Evolutionary conservation across 805 yeast species (phyloP).

Genomic region (Schwanniomyces occidentalis): DNA sequence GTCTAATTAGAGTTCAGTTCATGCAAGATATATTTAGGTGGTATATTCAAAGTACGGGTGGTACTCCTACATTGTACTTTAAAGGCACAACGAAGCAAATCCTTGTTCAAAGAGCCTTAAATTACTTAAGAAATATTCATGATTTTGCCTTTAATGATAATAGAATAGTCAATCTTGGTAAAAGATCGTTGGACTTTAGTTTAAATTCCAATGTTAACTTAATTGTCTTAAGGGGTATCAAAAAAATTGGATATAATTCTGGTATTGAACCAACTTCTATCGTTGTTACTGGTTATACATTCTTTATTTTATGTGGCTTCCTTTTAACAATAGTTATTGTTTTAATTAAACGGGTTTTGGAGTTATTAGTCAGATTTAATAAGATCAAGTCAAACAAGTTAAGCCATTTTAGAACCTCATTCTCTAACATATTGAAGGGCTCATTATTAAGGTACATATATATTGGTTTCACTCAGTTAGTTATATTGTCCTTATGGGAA

Average conservation of each 20-base stretch:
- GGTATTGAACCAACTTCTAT: constrained; percentile 80
- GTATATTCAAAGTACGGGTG: constrained; percentile 89
- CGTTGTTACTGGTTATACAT: constrained; percentile 85
- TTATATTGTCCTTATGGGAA: constrained; percentile 84
- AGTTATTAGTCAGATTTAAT: constrained; percentile 47
- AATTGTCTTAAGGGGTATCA: constrained; percentile 79
- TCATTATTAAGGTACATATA: constrained; percentile 73
- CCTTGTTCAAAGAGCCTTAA: constrained; percentile 68
- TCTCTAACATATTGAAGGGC: constrained; percentile 70
- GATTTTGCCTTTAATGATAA: constrained; percentile 13
- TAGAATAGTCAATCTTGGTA: constrained; percentile 7
- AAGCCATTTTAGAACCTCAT: constrained; percentile 51
- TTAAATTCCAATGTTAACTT: constrained; percentile 58
- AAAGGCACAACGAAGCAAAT: constrained; percentile 63
- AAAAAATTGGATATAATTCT: constrained; percentile 76
- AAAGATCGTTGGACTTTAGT: constrained; percentile 34
- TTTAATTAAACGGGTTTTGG: constrained; percentile 50
- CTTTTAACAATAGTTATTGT: constrained; percentile 64
- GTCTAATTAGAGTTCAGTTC: constrained; percentile 71
- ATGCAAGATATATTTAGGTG: constrained; percentile 86
- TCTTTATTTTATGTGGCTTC: constrained; percentile 76
- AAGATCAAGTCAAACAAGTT: constrained; percentile 52
- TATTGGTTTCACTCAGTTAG: constrained; percentile 83
- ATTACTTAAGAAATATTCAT: constrained; percentile 26
- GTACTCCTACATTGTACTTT: constrained; percentile 70